Conservation (phyloP, 1,284 basidiomycete species). For the Gomphus sp. region DNA sequence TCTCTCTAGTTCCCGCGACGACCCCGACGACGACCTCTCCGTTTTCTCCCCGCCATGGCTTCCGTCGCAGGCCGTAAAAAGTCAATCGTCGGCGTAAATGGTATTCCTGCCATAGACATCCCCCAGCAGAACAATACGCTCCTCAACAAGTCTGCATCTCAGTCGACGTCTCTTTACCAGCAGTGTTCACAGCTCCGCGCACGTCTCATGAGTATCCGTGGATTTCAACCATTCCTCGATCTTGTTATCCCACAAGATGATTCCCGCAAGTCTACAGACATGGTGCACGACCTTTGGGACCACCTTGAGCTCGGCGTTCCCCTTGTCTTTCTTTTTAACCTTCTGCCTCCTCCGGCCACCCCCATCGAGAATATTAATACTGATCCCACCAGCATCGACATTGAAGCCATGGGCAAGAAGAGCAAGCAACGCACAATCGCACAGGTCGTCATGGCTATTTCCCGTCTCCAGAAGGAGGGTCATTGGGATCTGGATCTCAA, state of each 20-base stretch:
- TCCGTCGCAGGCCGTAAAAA: constrained; percentile 73
- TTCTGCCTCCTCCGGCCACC: constrained; percentile 59
- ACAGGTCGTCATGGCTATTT: constrained; percentile 55
- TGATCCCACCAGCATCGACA: constrained; percentile 36
- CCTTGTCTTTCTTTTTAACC: constrained; percentile 93
- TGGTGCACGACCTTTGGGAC: constrained; percentile 91
- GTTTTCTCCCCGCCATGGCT: constrained; percentile 38
- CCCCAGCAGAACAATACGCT: constrained; percentile 71
- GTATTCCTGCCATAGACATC: constrained; percentile 54
- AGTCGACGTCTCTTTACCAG: constrained; percentile 79
- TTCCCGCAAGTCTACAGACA: constrained; percentile 68
- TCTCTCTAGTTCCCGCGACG: neutral
- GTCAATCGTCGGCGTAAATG: constrained; percentile 58
- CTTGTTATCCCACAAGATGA: constrained; percentile 44
- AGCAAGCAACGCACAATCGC: constrained; percentile 75
- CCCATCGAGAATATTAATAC: constrained; percentile 61
- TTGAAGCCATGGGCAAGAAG: constrained; percentile 41
- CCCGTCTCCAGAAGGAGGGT: constrained; percentile 35
- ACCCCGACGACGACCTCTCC: constrained; percentile 7
- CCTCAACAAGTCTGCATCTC: constrained; percentile 77
- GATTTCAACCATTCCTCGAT: constrained; percentile 62
- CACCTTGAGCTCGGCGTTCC: constrained; percentile 89
- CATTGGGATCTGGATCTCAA: constrained; percentile 43
- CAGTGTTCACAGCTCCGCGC: constrained; percentile 71
- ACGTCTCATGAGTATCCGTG: constrained; percentile 65